phyloP scores from a whole-genome alignment of 164 flowering plant genomes.

The Tetrastigma voinierianum region DNA sequence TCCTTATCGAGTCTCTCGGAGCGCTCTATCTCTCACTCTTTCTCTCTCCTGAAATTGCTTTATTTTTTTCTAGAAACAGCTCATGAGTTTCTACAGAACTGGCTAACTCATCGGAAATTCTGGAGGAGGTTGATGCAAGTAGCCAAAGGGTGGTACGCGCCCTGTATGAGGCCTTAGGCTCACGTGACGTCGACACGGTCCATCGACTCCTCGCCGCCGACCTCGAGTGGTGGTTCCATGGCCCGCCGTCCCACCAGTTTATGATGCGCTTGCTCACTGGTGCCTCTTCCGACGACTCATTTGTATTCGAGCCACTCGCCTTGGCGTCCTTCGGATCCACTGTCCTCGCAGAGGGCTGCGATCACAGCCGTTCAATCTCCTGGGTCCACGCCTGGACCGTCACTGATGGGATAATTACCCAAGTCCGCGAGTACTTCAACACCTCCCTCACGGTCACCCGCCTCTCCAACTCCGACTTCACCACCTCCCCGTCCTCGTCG shows the following conservation, averaged over 20 bases:
- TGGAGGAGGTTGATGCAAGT: constrained; percentile 47
- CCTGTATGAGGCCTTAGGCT: constrained; percentile 78
- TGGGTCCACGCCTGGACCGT: constrained; percentile 91
- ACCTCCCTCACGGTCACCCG: constrained; percentile 72
- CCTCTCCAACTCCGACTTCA: constrained; percentile 19
- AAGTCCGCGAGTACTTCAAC: constrained; percentile 80
- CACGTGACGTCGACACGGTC: constrained; percentile 68
- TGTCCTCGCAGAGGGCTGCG: constrained; percentile 77
- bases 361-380: constrained; percentile 36
- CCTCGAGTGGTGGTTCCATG: constrained; percentile 98
- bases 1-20: too few species aligned
- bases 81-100: constrained; percentile 38
- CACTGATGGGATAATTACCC: constrained; percentile 67
- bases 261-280: constrained; percentile 85
- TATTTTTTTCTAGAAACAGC: too few species aligned
- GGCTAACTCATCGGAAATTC: constrained; percentile 56
- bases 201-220: constrained; percentile 68
- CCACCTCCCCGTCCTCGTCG: constrained; percentile 11
- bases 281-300: constrained; percentile 14
- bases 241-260: constrained; percentile 85
- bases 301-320: constrained; percentile 44
- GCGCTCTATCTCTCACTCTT: constrained; percentile 3
- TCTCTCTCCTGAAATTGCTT: not conserved
- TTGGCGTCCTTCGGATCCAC: constrained; percentile 48
- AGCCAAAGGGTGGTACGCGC: constrained; percentile 57